phyloP scores from a whole-genome alignment of 805 yeast species.

The Yamadazyma philogaea region DNA sequence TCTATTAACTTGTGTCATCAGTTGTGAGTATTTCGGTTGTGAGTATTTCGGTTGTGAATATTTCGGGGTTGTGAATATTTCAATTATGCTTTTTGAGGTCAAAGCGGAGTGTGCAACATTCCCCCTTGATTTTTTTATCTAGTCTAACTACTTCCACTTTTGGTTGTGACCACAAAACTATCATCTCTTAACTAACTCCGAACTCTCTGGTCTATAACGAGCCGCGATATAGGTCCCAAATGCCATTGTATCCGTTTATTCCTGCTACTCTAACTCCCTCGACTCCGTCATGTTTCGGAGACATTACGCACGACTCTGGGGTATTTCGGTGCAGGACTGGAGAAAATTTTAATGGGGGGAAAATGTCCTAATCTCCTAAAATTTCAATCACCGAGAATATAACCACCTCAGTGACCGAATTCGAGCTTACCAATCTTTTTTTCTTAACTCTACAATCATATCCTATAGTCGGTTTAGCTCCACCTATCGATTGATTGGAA shows the following conservation, averaged over 20 bases:
- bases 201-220: neutral
- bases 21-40: no score
- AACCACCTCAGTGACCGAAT: neutral
- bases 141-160: neutral
- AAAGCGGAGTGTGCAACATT: neutral
- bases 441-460: neutral
- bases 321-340: constrained; percentile 1
- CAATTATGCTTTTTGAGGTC: no score
- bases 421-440: neutral
- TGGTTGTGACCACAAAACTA: neutral
- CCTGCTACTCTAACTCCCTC: neutral
- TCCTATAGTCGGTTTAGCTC: no score
- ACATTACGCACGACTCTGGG: neutral
- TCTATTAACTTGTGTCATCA: no score
- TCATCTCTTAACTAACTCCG: neutral
- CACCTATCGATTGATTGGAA: no score
- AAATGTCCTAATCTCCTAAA: constrained; percentile 5
- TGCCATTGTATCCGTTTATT: neutral
- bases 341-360: constrained; percentile 4
- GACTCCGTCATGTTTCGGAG: no score
- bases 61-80: no score
- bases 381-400: constrained; percentile 3
- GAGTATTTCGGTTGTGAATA: no score
- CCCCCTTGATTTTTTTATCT: neutral
- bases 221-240: neutral